phyloP scores from a whole-genome alignment of 495 filamentous ascomycete genomes.

The Lichenothelia convexa region DNA sequence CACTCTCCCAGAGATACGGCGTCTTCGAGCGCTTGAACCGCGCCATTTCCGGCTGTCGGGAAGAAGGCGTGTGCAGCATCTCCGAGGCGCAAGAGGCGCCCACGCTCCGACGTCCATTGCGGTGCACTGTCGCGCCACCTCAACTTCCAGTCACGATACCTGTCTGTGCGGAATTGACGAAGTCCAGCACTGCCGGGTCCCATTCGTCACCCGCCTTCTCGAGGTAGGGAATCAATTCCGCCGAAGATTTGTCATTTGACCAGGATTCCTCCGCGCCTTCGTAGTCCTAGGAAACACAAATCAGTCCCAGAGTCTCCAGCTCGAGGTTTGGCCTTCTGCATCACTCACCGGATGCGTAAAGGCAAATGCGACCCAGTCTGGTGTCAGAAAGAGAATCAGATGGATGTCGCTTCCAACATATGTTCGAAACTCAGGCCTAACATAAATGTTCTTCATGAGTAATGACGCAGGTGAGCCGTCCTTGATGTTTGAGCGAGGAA shows the following conservation, averaged over 20 bases:
- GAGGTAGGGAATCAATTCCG: constrained; percentile 35
- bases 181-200: constrained; percentile 14
- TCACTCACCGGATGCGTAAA: too few species aligned
- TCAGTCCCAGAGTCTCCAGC: too few species aligned
- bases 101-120: constrained; percentile 15
- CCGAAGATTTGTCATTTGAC: constrained; percentile 31
- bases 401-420: too few species aligned
- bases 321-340: too few species aligned
- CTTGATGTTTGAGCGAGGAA: too few species aligned
- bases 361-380: too few species aligned
- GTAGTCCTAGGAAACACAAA: too few species aligned
- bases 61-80: constrained; percentile 21
- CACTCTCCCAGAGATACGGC: constrained; percentile 18
- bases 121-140: constrained; percentile 19
- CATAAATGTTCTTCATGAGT: too few species aligned
- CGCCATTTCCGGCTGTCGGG: constrained; percentile 19
- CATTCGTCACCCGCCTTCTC: constrained; percentile 27
- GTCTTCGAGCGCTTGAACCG: constrained; percentile 21
- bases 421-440: too few species aligned
- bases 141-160: constrained; percentile 19
- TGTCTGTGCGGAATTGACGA: constrained; percentile 13
- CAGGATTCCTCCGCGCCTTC: constrained; percentile 23
- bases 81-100: constrained; percentile 18
- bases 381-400: too few species aligned
- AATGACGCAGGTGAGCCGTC: too few species aligned